These are phyloP conservation scores for Cucumis variabilis DNA, from an alignment of 331 rosid species.

Conservation along the genomic window DNA sequence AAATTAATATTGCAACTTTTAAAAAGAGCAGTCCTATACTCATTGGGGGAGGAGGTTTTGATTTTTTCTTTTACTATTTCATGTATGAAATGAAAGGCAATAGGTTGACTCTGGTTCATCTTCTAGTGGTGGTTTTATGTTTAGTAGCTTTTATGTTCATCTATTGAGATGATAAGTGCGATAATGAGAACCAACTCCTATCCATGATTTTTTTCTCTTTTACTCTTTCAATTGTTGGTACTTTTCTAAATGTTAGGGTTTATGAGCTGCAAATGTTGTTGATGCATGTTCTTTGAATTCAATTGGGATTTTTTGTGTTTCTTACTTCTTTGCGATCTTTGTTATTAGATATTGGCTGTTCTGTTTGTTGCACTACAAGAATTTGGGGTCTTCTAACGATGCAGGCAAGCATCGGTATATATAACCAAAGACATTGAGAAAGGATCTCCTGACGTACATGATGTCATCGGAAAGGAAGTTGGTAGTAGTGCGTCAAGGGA, in stretches of 20 bases:
- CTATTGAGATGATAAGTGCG: slow-evolving; percentile 88
- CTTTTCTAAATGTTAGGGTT: not conserved
- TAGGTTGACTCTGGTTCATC: slow-evolving; percentile 83
- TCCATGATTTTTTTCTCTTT: slow-evolving; percentile 38
- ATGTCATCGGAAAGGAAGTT: no score
- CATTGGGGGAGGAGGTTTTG: no score
- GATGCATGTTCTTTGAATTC: not conserved
- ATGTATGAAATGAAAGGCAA: slow-evolving; percentile 59
- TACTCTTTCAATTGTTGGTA: slow-evolving; percentile 5
- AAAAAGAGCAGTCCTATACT: no score
- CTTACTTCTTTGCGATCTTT: not conserved
- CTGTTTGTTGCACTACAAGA: no score
- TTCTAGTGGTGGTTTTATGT: slow-evolving; percentile 68
- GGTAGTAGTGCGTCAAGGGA: no score
- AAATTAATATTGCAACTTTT: no score
- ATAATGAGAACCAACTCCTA: slow-evolving; percentile 49
- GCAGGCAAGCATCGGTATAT: no score
- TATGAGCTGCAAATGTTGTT: not conserved
- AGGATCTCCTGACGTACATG: no score
- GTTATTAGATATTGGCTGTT: no score
- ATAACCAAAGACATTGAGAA: no score
- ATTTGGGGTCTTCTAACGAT: no score
- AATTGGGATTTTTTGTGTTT: not conserved
- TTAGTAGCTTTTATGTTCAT: slow-evolving; percentile 91
- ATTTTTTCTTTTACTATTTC: no score